phyloP scores from a whole-genome alignment of 2,329 filamentous ascomycete genomes.

The Chaetomium globosum region DNA sequence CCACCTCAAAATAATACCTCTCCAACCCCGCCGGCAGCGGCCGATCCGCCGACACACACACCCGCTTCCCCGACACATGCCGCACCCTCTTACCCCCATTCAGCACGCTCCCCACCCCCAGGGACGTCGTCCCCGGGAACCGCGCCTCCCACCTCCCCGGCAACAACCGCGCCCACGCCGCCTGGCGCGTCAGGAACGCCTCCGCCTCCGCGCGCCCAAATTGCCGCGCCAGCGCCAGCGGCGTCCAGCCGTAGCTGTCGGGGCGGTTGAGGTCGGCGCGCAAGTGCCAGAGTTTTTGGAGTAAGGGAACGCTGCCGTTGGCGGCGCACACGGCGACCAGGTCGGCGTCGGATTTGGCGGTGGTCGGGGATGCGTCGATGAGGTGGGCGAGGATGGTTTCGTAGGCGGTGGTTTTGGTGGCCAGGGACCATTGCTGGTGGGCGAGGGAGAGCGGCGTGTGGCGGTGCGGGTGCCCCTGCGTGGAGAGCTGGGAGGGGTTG shows the following conservation, averaged over 20 bases:
- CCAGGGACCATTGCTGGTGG: conserved; percentile 30
- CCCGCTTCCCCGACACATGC: conserved; percentile 13
- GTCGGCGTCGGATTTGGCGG: conserved; percentile 27
- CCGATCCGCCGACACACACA: conserved; percentile 30
- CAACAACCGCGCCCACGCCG: conserved; percentile 26
- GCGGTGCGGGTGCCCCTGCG: neutral
- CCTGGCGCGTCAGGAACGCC: conserved; percentile 29
- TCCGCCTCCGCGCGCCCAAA: conserved; percentile 21
- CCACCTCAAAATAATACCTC: conserved; percentile 34
- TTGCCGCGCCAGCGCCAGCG: conserved; percentile 30
- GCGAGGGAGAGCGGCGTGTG: conserved; percentile 29
- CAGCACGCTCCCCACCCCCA: conserved; percentile 14
- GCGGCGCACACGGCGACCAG: conserved; percentile 29
- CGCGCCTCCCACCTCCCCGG: conserved; percentile 24
- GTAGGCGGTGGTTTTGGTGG: conserved; percentile 12
- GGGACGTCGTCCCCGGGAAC: conserved; percentile 19
- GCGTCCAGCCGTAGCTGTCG: conserved; percentile 35
- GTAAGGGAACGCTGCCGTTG: conserved; percentile 30
- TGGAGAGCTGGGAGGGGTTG: conserved; percentile 22
- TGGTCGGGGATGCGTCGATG: conserved; percentile 18
- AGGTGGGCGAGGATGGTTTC: conserved; percentile 27
- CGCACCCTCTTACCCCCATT: neutral
- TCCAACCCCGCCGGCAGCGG: conserved; percentile 32
- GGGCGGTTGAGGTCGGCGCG: conserved; percentile 28
- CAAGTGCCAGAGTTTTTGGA: conserved; percentile 24